Conservation (phyloP, 208 protist species). For the Trypanosoma boissoni region DNA sequence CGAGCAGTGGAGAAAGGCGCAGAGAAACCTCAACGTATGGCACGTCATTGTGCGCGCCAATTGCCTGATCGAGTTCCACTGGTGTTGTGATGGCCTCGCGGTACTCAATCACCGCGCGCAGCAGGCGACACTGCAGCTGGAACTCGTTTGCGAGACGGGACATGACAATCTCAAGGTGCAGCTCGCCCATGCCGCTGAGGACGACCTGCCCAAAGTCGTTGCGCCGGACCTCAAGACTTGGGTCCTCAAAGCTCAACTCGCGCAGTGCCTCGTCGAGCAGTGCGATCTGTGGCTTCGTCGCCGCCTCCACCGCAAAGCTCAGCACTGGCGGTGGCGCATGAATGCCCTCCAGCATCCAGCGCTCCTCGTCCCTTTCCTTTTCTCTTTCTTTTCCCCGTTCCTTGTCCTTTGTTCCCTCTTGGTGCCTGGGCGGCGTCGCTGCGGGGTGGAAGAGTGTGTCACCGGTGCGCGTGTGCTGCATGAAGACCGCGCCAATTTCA, state of each 20-base stretch:
- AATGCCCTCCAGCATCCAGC: slow-evolving; percentile 81
- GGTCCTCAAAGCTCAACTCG: slow-evolving; percentile 94
- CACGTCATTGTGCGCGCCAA: slow-evolving; percentile 47
- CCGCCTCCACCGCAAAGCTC: slow-evolving; percentile 92
- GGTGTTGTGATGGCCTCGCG: slow-evolving; percentile 53
- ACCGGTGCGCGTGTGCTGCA: slow-evolving; percentile 62
- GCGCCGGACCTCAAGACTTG: slow-evolving; percentile 88
- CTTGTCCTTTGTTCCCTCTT: too few species aligned
- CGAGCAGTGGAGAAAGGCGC: slow-evolving; percentile 42
- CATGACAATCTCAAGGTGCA: slow-evolving; percentile 94
- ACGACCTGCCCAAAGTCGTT: slow-evolving; percentile 91
- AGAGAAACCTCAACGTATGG: slow-evolving; percentile 69
- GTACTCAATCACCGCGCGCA: slow-evolving; percentile 88
- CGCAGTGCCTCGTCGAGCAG: slow-evolving; percentile 91
- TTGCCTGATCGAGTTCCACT: slow-evolving; percentile 21
- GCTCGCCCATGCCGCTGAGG: slow-evolving; percentile 95
- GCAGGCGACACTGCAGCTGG: slow-evolving; percentile 78
- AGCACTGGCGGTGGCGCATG: slow-evolving; percentile 95
- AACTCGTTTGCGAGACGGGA: slow-evolving; percentile 94
- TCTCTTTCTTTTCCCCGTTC: not conserved
- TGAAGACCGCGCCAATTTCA: slow-evolving; percentile 79
- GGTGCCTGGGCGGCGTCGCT: not conserved
- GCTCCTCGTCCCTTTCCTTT: slow-evolving; percentile 34
- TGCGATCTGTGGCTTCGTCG: slow-evolving; percentile 72
- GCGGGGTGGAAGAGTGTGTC: slow-evolving; percentile 72